Percentiles rank a stretch among this genome's conserved stretches.
phyloP scores from a whole-genome alignment of 352 stramenopile species.

The Phytophthora foliorum region DNA sequence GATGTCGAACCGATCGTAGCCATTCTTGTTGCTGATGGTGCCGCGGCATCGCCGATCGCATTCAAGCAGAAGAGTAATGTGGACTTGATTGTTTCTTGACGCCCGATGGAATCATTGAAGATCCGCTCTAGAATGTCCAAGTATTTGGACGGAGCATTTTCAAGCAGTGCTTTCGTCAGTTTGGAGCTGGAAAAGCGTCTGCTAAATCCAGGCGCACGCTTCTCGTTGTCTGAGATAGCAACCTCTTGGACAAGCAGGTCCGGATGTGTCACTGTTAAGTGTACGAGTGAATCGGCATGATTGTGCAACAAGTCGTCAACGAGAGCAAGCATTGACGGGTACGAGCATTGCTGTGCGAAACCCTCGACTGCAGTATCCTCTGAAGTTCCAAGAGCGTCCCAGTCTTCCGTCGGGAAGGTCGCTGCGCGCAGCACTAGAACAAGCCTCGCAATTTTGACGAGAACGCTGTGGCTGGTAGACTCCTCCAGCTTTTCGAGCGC shows the following conservation, averaged over 20 bases:
- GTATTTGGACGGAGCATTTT: slow-evolving; percentile 53
- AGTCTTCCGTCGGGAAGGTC: slow-evolving; percentile 35
- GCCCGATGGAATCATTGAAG: slow-evolving; percentile 58
- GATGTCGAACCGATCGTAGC: slow-evolving; percentile 19
- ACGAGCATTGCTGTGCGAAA: slow-evolving; percentile 42
- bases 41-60: slow-evolving; percentile 52
- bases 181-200: slow-evolving; percentile 49
- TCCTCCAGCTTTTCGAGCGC: slow-evolving; percentile 64
- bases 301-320: slow-evolving; percentile 54
- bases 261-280: slow-evolving; percentile 68
- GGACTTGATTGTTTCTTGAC: slow-evolving; percentile 64
- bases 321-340: slow-evolving; percentile 45
- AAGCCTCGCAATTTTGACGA: slow-evolving; percentile 71
- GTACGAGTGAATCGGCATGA: slow-evolving; percentile 59
- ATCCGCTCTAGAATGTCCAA: slow-evolving; percentile 66
- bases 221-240: not conserved
- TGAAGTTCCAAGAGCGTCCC: slow-evolving; percentile 34
- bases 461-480: slow-evolving; percentile 54
- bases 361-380: slow-evolving; percentile 8
- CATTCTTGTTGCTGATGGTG: slow-evolving; percentile 49
- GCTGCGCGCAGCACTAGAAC: slow-evolving; percentile 69
- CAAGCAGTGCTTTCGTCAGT: slow-evolving; percentile 56
- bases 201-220: slow-evolving; percentile 4
- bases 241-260: slow-evolving; percentile 59
- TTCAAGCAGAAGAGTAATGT: slow-evolving; percentile 67